Evolutionary conservation across 768 basidiomycete genomes (phyloP), one percentile per base, ranked within the genome.

Genomic region (Leccinellum albellum): DNA sequence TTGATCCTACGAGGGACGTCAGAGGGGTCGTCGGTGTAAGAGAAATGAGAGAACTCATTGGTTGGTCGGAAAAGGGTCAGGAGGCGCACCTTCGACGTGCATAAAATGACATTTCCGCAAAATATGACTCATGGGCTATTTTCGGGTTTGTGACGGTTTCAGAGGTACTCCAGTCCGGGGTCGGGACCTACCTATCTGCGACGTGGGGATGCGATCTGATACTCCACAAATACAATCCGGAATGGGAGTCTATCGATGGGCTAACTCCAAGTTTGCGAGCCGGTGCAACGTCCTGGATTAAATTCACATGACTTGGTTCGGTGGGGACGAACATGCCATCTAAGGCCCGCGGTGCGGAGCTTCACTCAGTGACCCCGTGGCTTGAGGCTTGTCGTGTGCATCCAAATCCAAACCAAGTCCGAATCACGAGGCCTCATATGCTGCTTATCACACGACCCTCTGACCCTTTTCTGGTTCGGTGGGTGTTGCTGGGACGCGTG

Each of bases 1-100:
- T 87, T 56, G 80, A 85, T 64, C 73, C 74, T 35, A 65, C 67
- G 49, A 76, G 74, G 58, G 78, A 78, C 44, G 74, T 92, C 48
- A 69, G 67, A 52, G 91, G 90, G 44, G 82, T 87, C 21, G 75
- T 93, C 28, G 86, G 80, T 10, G 90, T 94, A 55, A 70, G 68
- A 56, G 76, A 78, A 62, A 95, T 96, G 88, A 80, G 88, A 59
- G 78, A 84, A 64, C 71, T 94, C 49, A 81, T 92, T 62, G 89
- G 88, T 14, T 89, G 89, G 88, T 62, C 68, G 23, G 57, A 69
- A 58, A 75, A 74, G 63, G 73, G 70, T 31, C 55, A 65, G 50
- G 57, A 54, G 40, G 53, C 61, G 64, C 63, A 40, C 55, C 51
- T 52, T 35, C 58, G 51, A 37, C 50, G 56, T 50, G 61, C 61